Evolutionary conservation across 257 asterid species (phyloP).

Genomic region (Scutellaria baicalensis): DNA sequence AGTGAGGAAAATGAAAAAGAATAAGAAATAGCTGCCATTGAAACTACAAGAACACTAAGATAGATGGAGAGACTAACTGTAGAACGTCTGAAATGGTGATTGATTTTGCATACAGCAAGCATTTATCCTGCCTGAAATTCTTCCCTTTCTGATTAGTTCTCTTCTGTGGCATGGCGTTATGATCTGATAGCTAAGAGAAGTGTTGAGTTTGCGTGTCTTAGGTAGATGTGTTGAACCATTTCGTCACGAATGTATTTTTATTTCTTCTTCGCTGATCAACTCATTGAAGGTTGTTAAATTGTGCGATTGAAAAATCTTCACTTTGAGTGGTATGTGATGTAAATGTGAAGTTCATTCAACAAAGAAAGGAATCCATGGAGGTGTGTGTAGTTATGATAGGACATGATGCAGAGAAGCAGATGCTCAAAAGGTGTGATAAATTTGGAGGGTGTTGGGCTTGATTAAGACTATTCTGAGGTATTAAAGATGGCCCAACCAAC

Average conservation of each 20-base stretch:
- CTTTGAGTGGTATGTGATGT: too few species aligned
- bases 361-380: background rate
- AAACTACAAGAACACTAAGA: background rate
- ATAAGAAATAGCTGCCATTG: background rate
- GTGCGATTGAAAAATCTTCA: too few species aligned
- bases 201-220: background rate
- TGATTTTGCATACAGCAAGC: background rate
- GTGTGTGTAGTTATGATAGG: background rate
- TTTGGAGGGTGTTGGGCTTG: too few species aligned
- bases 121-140: too few species aligned
- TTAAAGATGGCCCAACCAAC: too few species aligned
- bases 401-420: background rate
- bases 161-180: background rate
- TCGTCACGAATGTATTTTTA: background rate
- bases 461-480: too few species aligned
- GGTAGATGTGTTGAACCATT: background rate
- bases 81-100: background rate
- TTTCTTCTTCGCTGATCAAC: too few species aligned
- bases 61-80: background rate
- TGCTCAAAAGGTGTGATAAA: slow-evolving; percentile 9
- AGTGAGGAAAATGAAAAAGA: background rate
- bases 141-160: background rate
- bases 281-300: too few species aligned
- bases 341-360: too few species aligned
- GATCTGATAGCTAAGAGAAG: background rate